Percentiles rank a stretch among this genome's conserved stretches.
phyloP scores from a whole-genome alignment of 192 early-diverging fungal species.

The Gaertneriomyces semiglobifer region DNA sequence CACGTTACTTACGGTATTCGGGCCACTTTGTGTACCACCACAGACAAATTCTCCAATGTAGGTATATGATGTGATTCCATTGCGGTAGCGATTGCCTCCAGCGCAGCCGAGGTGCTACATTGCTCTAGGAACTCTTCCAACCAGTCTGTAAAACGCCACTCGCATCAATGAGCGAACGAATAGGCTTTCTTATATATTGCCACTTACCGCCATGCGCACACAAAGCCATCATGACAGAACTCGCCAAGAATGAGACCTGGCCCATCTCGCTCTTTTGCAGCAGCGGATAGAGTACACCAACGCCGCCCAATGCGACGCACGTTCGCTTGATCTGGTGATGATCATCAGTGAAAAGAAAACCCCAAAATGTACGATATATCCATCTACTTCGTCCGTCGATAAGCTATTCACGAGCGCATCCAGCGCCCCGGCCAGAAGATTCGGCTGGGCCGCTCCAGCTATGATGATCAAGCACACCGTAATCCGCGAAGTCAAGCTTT shows the following conservation, averaged over 20 bases:
- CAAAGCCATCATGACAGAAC: background rate
- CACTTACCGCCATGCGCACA: slow-evolving; percentile 1
- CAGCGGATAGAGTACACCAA: background rate
- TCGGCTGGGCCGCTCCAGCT: background rate
- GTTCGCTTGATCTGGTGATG: background rate
- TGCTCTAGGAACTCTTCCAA: background rate
- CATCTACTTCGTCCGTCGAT: background rate
- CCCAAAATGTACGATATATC: background rate
- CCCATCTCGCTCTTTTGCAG: background rate
- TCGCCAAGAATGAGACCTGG: background rate
- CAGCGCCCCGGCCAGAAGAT: background rate
- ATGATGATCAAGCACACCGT: background rate
- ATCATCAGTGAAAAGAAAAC: background rate
- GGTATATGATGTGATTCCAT: background rate
- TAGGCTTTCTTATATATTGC: background rate
- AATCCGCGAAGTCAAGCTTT: background rate
- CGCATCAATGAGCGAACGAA: background rate
- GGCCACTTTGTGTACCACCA: background rate
- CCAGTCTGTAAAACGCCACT: background rate
- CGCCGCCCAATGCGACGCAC: background rate
- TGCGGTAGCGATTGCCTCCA: background rate
- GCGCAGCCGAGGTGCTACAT: background rate
- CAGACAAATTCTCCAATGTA: background rate
- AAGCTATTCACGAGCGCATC: background rate
- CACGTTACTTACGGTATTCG: background rate